A percentile compares a stretch with the other conserved stretches of the same genome.
Conservation (phyloP, 495 filamentous ascomycete species). For the Penicillium steckii region DNA sequence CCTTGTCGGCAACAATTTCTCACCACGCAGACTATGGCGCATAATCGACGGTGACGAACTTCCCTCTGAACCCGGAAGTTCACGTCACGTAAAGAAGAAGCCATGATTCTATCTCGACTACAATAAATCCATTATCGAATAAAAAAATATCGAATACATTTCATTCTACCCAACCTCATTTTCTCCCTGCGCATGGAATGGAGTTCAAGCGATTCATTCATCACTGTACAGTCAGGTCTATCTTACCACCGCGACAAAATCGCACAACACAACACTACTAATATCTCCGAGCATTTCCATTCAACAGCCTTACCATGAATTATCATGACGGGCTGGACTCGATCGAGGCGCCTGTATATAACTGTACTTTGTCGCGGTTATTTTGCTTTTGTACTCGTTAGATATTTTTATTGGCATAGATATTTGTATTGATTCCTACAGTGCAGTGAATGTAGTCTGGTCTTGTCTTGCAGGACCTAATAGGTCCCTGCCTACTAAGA, state of each 20-base stretch:
- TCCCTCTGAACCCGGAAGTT: slow-evolving; percentile 27
- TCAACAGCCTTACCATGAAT: no score
- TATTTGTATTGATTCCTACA: no score
- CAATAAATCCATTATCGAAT: slow-evolving; percentile 13
- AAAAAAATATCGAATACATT: background rate
- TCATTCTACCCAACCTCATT: background rate
- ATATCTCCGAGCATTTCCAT: no score
- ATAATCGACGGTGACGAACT: slow-evolving; percentile 47
- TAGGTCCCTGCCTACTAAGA: no score
- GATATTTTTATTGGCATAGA: no score
- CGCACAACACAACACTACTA: background rate
- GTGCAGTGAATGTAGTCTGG: no score
- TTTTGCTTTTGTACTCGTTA: no score
- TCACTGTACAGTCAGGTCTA: slow-evolving; percentile 6
- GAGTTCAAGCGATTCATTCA: slow-evolving; percentile 25
- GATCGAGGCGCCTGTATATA: no score
- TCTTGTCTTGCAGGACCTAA: no score
- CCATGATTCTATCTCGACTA: slow-evolving; percentile 32
- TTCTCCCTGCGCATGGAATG: slow-evolving; percentile 22
- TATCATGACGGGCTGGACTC: no score
- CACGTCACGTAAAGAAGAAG: slow-evolving; percentile 49
- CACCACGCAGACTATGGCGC: slow-evolving; percentile 44
- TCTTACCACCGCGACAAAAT: background rate
- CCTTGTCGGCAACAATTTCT: slow-evolving; percentile 45
- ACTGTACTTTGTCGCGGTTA: no score